Evolutionary conservation across 1,139 yeast genomes (phyloP).

Genomic region (Kodamaea sp.): DNA sequence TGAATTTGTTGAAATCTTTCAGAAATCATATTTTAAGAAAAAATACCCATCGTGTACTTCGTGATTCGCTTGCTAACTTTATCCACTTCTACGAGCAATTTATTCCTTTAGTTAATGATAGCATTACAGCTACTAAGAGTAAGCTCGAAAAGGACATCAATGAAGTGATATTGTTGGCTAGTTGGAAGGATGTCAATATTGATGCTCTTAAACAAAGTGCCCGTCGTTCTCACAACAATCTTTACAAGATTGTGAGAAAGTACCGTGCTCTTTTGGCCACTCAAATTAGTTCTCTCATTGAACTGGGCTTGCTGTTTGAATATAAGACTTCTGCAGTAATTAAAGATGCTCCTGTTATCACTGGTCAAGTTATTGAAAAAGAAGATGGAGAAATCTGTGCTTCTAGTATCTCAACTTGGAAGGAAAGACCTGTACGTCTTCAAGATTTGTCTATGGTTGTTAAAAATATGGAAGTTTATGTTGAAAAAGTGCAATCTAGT

Average conservation of each 20-base stretch:
- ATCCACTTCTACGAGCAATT: slow-evolving; percentile 68
- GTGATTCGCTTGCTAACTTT: slow-evolving; percentile 56
- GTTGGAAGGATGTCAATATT: slow-evolving; percentile 96
- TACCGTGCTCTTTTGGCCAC: slow-evolving; percentile 63
- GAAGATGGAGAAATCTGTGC: slow-evolving; percentile 16
- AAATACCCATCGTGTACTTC: slow-evolving; percentile 13
- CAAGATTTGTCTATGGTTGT: slow-evolving; percentile 49
- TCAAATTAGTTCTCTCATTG: slow-evolving; percentile 55
- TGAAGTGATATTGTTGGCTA: slow-evolving; percentile 83
- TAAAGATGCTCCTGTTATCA: slow-evolving; percentile 13
- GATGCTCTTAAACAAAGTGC: slow-evolving; percentile 94
- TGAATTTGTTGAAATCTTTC: slow-evolving; percentile 62
- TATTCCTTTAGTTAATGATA: slow-evolving; percentile 40
- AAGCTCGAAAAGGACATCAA: slow-evolving; percentile 71
- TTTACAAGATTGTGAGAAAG: slow-evolving; percentile 81
- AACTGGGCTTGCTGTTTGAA: slow-evolving; percentile 47
- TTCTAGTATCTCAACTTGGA: slow-evolving; percentile 43
- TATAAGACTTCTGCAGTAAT: slow-evolving; percentile 10
- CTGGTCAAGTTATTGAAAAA: slow-evolving; percentile 15
- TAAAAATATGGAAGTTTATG: slow-evolving; percentile 52
- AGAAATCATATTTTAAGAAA: slow-evolving; percentile 41
- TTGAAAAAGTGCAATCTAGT: slow-evolving; percentile 32
- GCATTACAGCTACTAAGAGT: slow-evolving; percentile 45
- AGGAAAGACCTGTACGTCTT: slow-evolving; percentile 52
- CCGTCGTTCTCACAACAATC: slow-evolving; percentile 74